Evolutionary conservation across 192 early-diverging fungal genomes (phyloP).

Genomic region (Linnemannia elongata): DNA sequence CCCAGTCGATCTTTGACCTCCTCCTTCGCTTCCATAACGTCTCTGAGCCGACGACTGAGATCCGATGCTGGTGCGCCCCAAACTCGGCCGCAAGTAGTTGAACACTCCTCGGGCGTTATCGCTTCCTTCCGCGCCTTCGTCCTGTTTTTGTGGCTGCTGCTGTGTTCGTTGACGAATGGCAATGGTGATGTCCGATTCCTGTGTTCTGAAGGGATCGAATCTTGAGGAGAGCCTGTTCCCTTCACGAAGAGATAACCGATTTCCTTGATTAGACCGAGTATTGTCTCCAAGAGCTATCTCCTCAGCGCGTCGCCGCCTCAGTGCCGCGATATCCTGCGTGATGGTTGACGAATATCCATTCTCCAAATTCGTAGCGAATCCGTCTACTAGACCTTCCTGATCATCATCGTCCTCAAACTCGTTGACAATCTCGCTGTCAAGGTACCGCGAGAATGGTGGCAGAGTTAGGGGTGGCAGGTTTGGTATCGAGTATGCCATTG

Average conservation of each 20-base stretch:
- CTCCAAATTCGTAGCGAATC: slow-evolving; percentile 10
- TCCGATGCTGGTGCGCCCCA: neutral
- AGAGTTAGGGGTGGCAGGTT: neutral
- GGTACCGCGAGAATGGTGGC: slow-evolving; percentile 2
- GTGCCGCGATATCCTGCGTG: slow-evolving; percentile 31
- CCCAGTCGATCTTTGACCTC: neutral
- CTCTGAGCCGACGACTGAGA: neutral
- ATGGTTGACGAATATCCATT: slow-evolving; percentile 19
- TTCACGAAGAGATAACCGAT: slow-evolving; percentile 8
- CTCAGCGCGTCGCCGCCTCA: slow-evolving; percentile 17
- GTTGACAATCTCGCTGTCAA: slow-evolving; percentile 12
- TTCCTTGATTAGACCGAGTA: neutral
- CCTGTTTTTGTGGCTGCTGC: neutral
- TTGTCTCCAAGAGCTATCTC: neutral
- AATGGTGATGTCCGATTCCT: slow-evolving; percentile 25
- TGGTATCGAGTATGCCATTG: slow-evolving; percentile 25
- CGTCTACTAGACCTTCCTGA: slow-evolving; percentile 4
- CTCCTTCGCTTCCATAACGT: neutral
- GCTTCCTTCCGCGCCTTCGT: neutral
- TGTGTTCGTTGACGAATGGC: slow-evolving; percentile 17
- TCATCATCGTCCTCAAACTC: slow-evolving; percentile 32
- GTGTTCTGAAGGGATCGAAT: slow-evolving; percentile 11
- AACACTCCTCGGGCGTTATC: neutral
- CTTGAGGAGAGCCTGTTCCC: slow-evolving; percentile 1
- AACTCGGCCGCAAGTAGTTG: neutral